A percentile compares a stretch with the other conserved stretches of the same genome.
phyloP scores from a whole-genome alignment of 306 rosid species.

The Pachyrhizus erosus region DNA sequence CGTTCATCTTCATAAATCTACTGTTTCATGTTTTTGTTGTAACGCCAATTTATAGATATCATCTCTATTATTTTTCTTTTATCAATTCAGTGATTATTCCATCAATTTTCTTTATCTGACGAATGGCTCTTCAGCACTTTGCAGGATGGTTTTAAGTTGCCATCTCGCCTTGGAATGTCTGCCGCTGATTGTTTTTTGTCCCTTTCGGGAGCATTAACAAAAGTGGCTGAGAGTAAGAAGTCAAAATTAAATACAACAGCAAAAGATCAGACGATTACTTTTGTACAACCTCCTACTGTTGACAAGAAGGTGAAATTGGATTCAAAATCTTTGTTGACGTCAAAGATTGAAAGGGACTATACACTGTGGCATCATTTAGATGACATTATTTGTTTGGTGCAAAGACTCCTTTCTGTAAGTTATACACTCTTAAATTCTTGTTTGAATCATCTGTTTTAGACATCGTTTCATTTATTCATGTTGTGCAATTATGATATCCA shows the following conservation, averaged over 20 bases:
- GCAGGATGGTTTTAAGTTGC: constrained; percentile 90
- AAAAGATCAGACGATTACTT: constrained; percentile 50
- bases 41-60: not conserved
- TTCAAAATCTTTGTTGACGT: constrained; percentile 49
- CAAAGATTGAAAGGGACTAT: constrained; percentile 56
- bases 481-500: constrained; percentile 20
- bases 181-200: constrained; percentile 86
- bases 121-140: constrained; percentile 58
- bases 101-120: constrained; percentile 32
- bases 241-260: constrained; percentile 47
- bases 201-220: constrained; percentile 69
- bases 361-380: constrained; percentile 78
- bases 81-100: not conserved
- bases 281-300: constrained; percentile 40
- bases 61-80: constrained; percentile 3
- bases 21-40: not conserved
- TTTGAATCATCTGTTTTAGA: constrained; percentile 33
- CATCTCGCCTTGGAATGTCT: constrained; percentile 86
- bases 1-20: not conserved
- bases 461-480: constrained; percentile 18
- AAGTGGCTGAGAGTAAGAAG: constrained; percentile 49
- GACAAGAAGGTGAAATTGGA: constrained; percentile 55
- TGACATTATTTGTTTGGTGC: constrained; percentile 63
- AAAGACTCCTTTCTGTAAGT: constrained; percentile 82
- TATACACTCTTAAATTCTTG: not conserved